A percentile compares a stretch with the other conserved stretches of the same genome.
Evolutionary conservation across 176 grass and related monocot species (phyloP).

Genomic region (Tillandsia leiboldiana): DNA sequence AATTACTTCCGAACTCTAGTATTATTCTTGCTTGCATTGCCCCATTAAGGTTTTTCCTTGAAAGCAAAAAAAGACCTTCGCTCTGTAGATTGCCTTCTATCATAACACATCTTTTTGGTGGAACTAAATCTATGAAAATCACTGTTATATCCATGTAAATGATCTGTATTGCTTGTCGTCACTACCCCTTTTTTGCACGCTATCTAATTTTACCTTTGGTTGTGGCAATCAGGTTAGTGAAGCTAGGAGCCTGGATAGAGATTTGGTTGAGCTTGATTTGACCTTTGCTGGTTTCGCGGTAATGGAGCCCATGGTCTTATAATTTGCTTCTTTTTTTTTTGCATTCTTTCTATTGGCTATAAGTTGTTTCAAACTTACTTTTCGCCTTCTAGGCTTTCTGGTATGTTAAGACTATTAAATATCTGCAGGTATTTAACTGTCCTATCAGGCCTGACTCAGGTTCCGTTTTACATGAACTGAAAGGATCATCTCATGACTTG

Average conservation of each 20-base stretch:
- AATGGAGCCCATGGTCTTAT: constrained; percentile 17
- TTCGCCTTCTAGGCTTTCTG: constrained; percentile 8
- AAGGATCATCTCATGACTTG: constrained; percentile 92
- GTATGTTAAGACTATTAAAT: constrained; percentile 4
- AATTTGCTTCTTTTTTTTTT: constrained; percentile 4
- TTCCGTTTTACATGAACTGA: constrained; percentile 64
- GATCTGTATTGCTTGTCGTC: constrained; percentile 8
- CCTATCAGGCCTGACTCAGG: constrained; percentile 89
- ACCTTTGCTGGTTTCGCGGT: constrained; percentile 97
- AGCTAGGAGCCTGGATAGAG: constrained; percentile 90
- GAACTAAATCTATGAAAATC: not conserved
- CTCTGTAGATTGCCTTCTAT: too few species aligned
- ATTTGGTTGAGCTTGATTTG: constrained; percentile 65
- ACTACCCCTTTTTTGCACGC: constrained; percentile 11
- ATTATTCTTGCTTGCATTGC: too few species aligned
- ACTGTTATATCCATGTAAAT: not conserved
- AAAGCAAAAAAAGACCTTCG: too few species aligned
- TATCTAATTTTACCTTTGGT: constrained; percentile 13
- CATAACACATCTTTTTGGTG: not conserved
- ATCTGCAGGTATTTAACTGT: constrained; percentile 80
- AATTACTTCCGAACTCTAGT: too few species aligned
- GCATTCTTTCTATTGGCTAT: constrained; percentile 7
- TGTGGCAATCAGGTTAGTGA: constrained; percentile 79
- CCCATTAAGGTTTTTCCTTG: too few species aligned
- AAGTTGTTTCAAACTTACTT: not conserved